Percentiles rank a stretch among this genome's conserved stretches.
These are phyloP conservation scores for Gillenia trifoliata DNA, from an alignment of 306 rosid species.

Conservation along the genomic window DNA sequence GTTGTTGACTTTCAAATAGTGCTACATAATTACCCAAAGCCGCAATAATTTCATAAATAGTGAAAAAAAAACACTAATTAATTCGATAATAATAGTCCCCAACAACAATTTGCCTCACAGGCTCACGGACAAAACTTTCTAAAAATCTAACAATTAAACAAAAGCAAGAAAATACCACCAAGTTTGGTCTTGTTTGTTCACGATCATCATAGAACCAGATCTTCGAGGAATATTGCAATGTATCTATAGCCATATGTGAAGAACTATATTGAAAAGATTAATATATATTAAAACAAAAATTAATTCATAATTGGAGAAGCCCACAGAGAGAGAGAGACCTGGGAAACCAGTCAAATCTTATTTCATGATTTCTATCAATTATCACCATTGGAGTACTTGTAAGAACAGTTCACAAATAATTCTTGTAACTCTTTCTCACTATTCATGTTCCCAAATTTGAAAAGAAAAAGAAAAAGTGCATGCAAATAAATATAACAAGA, in stretches of 20 bases:
- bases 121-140: background rate
- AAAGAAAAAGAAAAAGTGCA: background rate
- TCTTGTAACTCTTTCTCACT: conserved; percentile 18
- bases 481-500: background rate
- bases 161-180: too few relatives aligned
- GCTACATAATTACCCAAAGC: background rate
- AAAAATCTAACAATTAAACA: background rate
- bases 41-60: background rate
- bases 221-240: background rate
- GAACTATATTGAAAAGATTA: background rate
- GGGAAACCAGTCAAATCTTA: conserved; percentile 59
- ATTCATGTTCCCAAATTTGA: conserved; percentile 18
- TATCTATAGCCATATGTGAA: background rate
- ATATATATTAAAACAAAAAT: background rate
- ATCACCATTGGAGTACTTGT: conserved; percentile 23
- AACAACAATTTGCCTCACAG: background rate
- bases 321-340: conserved; percentile 1
- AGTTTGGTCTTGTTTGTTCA: background rate
- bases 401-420: conserved; percentile 23
- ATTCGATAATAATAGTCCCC: background rate
- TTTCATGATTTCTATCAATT: conserved; percentile 16
- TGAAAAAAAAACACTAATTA: background rate
- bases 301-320: background rate
- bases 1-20: conserved; percentile 13
- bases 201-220: background rate